These are phyloP conservation scores for Cyclotella atomus DNA, from an alignment of 108 stramenopile genomes.

Conservation along the genomic window DNA sequence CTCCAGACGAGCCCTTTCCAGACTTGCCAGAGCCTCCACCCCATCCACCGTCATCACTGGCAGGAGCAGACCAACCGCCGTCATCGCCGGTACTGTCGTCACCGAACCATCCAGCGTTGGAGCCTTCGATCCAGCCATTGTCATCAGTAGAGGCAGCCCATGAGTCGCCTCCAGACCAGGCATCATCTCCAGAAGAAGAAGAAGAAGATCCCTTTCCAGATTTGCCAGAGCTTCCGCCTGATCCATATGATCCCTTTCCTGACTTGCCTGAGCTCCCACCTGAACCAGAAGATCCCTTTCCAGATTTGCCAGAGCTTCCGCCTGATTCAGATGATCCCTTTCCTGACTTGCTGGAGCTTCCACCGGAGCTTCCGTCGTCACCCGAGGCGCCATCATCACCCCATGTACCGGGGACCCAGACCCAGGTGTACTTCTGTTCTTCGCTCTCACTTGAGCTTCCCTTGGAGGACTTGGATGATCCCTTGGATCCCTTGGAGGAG, in stretches of 20 bases:
- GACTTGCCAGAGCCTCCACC: no score
- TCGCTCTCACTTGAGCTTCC: no score
- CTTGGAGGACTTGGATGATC: neutral
- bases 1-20: no score
- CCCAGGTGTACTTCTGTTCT: no score
- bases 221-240: neutral
- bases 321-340: neutral
- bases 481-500: neutral
- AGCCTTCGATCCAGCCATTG: neutral
- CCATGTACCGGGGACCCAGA: constrained; percentile 3
- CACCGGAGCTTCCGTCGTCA: neutral
- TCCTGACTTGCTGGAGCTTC: constrained; percentile 1
- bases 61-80: neutral
- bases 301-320: neutral
- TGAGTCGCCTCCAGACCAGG: neutral
- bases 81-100: neutral
- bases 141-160: constrained; percentile 6
- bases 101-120: neutral
- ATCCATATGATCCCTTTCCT: neutral
- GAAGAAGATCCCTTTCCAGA: neutral
- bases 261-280: neutral
- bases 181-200: neutral
- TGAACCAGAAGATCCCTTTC: neutral
- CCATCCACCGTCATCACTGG: no score
- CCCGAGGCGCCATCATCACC: neutral